Conservation (phyloP, 1,139 yeast species). For the Saccharomycopsis hybrid region DNA sequence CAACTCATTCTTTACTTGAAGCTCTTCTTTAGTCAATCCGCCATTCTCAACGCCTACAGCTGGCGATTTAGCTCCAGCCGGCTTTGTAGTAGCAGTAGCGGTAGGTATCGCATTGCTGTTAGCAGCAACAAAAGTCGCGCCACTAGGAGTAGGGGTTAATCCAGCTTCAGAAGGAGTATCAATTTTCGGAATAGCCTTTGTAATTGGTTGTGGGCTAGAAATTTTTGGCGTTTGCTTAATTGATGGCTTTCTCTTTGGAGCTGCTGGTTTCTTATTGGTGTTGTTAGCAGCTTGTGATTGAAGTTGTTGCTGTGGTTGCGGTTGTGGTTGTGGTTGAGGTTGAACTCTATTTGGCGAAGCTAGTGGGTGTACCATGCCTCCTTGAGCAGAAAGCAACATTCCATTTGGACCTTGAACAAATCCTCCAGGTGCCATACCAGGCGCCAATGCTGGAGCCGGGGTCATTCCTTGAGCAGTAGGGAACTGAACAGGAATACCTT, state of each 20-base stretch:
- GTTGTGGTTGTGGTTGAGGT: slow-evolving; percentile 4
- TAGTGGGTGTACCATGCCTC: slow-evolving; percentile 1
- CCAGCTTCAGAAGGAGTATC: slow-evolving; percentile 19
- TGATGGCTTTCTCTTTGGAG: slow-evolving; percentile 3
- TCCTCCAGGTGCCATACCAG: neutral
- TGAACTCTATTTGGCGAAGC: slow-evolving; percentile 13
- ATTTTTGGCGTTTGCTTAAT: slow-evolving; percentile 12
- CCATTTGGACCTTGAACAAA: slow-evolving; percentile 17
- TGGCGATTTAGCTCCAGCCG: slow-evolving; percentile 4
- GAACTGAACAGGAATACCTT: neutral
- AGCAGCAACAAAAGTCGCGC: neutral
- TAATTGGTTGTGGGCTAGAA: slow-evolving; percentile 14
- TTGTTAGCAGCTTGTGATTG: neutral
- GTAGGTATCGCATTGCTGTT: neutral
- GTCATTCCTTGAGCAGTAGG: neutral
- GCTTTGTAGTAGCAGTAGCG: neutral
- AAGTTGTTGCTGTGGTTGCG: slow-evolving; percentile 2
- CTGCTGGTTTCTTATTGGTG: slow-evolving; percentile 1
- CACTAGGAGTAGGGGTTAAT: slow-evolving; percentile 16
- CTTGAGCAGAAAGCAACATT: slow-evolving; percentile 10
- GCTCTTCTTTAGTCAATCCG: slow-evolving; percentile 9
- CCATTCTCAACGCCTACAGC: neutral
- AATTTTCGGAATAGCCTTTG: slow-evolving; percentile 15
- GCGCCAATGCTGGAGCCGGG: slow-evolving; percentile 5
- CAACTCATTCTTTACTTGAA: slow-evolving; percentile 7